phyloP scores from a whole-genome alignment of 2,329 filamentous ascomycete species.

The Fusarium newnesense region DNA sequence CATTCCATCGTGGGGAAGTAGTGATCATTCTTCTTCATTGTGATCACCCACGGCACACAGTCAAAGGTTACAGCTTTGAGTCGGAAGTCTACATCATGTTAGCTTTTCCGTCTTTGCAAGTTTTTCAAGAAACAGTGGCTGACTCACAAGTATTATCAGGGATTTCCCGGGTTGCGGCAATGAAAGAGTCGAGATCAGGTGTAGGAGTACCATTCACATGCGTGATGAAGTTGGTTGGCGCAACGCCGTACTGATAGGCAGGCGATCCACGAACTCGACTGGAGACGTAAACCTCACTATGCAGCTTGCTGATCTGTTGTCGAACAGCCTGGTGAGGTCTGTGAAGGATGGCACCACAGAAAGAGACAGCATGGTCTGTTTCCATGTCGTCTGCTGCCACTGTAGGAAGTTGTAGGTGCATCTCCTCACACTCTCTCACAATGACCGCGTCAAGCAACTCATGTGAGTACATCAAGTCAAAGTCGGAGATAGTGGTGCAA shows the following conservation, averaged over 20 bases:
- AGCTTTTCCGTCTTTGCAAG: conserved; percentile 8
- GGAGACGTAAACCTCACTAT: conserved; percentile 96
- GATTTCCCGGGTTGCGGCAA: conserved; percentile 84
- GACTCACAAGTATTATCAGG: conserved; percentile 89
- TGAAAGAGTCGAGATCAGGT: conserved; percentile 82
- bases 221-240: conserved; percentile 97
- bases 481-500: conserved; percentile 90
- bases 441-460: conserved; percentile 85
- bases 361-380: conserved; percentile 90
- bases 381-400: conserved; percentile 91
- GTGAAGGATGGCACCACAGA: conserved; percentile 94
- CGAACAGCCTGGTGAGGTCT: conserved; percentile 94
- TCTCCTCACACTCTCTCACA: conserved; percentile 84
- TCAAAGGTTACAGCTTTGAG: conserved; percentile 98
- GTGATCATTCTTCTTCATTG: conserved; percentile 99
- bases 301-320: conserved; percentile 96
- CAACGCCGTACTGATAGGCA: conserved; percentile 88
- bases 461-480: conserved; percentile 96
- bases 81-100: conserved; percentile 78
- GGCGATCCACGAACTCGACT: conserved; percentile 85
- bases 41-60: conserved; percentile 98
- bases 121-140: not conserved
- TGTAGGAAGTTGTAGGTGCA: conserved; percentile 81
- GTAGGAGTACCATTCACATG: conserved; percentile 92
- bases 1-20: conserved; percentile 82